These are phyloP conservation scores for Diplodia corticola DNA, from an alignment of 2,329 filamentous ascomycete genomes.

Conservation along the genomic window DNA sequence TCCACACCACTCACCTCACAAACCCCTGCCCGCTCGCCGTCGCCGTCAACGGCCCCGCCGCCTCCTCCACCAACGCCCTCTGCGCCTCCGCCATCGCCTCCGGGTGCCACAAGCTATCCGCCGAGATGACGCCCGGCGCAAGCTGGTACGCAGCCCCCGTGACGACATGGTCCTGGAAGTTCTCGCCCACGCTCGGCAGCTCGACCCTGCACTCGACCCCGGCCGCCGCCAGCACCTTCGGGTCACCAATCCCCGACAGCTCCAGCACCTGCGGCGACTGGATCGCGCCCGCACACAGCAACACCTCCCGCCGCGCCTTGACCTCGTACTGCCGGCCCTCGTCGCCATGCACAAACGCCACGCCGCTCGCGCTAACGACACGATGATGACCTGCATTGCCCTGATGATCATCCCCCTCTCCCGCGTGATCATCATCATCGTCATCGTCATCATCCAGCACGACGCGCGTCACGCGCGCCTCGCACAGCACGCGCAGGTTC, in stretches of 20 bases:
- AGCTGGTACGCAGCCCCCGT: background rate
- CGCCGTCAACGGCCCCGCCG: constrained; percentile 3
- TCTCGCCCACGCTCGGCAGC: constrained; percentile 36
- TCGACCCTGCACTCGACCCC: constrained; percentile 30
- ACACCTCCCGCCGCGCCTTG: constrained; percentile 29
- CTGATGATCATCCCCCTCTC: too few relatives aligned
- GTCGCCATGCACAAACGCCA: background rate
- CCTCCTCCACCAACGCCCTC: background rate
- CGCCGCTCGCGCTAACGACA: background rate
- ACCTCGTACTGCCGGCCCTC: constrained; percentile 27
- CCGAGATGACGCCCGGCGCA: background rate
- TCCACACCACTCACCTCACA: background rate
- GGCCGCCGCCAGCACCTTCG: constrained; percentile 2
- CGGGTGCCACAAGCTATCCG: background rate
- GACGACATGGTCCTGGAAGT: constrained; percentile 36
- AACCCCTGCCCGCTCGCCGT: constrained; percentile 20
- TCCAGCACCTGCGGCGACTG: constrained; percentile 33
- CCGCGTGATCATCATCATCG: too few relatives aligned
- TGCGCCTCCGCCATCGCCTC: constrained; percentile 7
- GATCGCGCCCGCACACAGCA: constrained; percentile 30
- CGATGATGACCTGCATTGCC: too few relatives aligned
- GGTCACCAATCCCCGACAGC: constrained; percentile 32
- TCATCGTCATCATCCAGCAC: background rate
- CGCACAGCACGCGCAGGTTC: constrained; percentile 1
- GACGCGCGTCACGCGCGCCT: background rate